phyloP scores from a whole-genome alignment of 1,139 yeast species.

The Yamadazyma sp. region DNA sequence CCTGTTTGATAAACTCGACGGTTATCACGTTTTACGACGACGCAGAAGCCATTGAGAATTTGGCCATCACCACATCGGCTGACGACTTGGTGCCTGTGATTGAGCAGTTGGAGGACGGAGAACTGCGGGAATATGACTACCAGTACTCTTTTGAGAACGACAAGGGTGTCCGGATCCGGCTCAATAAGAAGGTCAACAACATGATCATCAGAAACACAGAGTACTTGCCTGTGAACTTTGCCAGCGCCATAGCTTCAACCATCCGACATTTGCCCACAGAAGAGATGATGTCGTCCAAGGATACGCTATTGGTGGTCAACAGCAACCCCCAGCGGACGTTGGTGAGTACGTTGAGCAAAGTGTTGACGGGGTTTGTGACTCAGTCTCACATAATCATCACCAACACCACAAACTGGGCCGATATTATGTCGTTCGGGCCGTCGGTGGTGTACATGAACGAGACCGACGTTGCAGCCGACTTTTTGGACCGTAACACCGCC shows the following conservation, averaged over 20 bases:
- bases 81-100: background rate
- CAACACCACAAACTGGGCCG: slow-evolving; percentile 8
- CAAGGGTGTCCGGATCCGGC: slow-evolving; percentile 37
- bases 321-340: slow-evolving; percentile 16
- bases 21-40: slow-evolving; percentile 23
- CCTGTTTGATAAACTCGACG: slow-evolving; percentile 31
- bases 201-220: slow-evolving; percentile 26
- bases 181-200: slow-evolving; percentile 21
- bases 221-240: slow-evolving; percentile 62
- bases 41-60: slow-evolving; percentile 7
- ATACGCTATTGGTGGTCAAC: slow-evolving; percentile 42
- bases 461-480: background rate
- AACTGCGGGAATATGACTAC: slow-evolving; percentile 22
- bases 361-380: slow-evolving; percentile 31
- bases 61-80: slow-evolving; percentile 2
- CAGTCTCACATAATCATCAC: slow-evolving; percentile 21
- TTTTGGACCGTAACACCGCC: slow-evolving; percentile 5
- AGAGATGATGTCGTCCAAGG: slow-evolving; percentile 39
- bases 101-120: slow-evolving; percentile 2
- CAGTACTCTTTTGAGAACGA: slow-evolving; percentile 35
- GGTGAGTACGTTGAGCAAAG: slow-evolving; percentile 28
- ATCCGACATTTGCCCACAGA: slow-evolving; percentile 57
- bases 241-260: slow-evolving; percentile 63
- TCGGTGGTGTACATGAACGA: slow-evolving; percentile 24
- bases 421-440: slow-evolving; percentile 19